A percentile compares a stretch with the other conserved stretches of the same genome.
Evolutionary conservation across 495 filamentous ascomycete genomes (phyloP).

Genomic region (Pyronema omphalodes): DNA sequence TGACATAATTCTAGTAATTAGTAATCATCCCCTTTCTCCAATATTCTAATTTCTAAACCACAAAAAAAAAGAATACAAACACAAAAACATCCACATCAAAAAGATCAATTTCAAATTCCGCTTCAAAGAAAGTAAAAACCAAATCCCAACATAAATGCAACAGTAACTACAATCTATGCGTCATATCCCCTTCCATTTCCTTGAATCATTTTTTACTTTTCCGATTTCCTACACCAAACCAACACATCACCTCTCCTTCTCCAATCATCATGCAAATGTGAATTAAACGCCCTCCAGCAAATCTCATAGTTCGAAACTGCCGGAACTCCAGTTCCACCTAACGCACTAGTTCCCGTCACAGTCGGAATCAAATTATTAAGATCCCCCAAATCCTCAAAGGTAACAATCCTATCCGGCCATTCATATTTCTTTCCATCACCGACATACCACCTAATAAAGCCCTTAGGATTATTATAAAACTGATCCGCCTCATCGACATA

Average conservation of each 20-base stretch:
- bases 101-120: no score
- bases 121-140: no score
- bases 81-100: no score
- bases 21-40: no score
- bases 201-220: no score
- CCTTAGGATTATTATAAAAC: conserved; percentile 53
- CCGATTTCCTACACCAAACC: conserved; percentile 33
- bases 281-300: conserved; percentile 63
- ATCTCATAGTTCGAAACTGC: conserved; percentile 40
- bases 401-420: conserved; percentile 37
- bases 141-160: no score
- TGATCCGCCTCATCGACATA: conserved; percentile 83
- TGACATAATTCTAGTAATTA: no score
- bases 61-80: no score
- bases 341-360: not conserved
- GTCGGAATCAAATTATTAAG: conserved; percentile 26
- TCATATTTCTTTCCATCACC: conserved; percentile 16
- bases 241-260: conserved; percentile 69
- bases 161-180: no score
- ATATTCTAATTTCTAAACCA: no score
- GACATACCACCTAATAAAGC: conserved; percentile 32
- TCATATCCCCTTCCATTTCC: no score
- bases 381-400: conserved; percentile 35
- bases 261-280: conserved; percentile 71
- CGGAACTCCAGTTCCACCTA: conserved; percentile 25